Conservation (phyloP, 2,329 filamentous ascomycete genomes). For the Alternaria sp. region DNA sequence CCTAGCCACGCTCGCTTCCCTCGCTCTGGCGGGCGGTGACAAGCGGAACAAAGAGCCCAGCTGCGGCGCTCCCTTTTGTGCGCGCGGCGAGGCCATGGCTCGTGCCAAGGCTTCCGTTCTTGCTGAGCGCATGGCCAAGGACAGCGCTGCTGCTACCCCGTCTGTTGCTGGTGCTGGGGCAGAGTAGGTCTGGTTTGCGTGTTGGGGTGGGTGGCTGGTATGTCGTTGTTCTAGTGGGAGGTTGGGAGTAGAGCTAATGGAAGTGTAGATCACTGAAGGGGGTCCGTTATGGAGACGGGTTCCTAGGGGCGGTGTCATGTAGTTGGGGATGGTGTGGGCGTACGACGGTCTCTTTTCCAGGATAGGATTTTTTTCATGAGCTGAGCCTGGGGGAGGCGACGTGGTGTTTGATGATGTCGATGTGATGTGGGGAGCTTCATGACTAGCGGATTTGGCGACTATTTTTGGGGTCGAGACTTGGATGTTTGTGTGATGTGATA, state of each 20-base stretch:
- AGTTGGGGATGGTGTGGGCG: too few species aligned
- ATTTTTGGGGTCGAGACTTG: neutral
- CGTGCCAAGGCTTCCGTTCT: neutral
- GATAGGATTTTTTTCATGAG: too few species aligned
- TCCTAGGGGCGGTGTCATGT: neutral
- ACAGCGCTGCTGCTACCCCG: neutral
- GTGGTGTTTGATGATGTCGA: neutral
- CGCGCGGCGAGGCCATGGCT: neutral
- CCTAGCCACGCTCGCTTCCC: neutral
- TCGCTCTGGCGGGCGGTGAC: neutral
- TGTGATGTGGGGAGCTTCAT: neutral
- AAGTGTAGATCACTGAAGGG: neutral
- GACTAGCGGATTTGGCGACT: neutral
- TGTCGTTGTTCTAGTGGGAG: neutral
- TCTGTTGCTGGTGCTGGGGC: neutral
- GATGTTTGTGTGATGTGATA: neutral
- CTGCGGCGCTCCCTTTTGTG: constrained; percentile 19
- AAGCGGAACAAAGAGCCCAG: neutral
- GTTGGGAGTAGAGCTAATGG: too few species aligned
- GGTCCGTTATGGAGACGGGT: neutral
- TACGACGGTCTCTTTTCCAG: neutral
- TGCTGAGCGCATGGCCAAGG: neutral
- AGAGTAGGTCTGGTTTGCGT: neutral
- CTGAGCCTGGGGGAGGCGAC: neutral
- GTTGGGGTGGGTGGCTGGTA: neutral